Conservation (phyloP, 768 basidiomycete species). For the Suillus alpinus region DNA sequence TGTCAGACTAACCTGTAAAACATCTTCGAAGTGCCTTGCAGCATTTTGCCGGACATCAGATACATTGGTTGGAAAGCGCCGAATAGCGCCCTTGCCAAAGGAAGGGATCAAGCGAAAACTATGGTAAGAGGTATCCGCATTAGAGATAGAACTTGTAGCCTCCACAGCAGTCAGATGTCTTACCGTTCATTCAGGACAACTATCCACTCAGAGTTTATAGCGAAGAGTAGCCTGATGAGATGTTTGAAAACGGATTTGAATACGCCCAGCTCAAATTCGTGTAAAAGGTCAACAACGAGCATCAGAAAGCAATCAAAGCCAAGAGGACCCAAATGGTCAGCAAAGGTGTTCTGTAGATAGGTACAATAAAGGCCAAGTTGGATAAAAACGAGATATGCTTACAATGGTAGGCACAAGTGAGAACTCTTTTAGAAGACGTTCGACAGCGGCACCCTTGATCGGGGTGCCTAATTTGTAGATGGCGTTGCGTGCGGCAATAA, state of each 20-base stretch:
- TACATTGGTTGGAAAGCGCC: slow-evolving; percentile 32
- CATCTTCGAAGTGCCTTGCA: slow-evolving; percentile 41
- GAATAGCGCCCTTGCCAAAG: slow-evolving; percentile 32
- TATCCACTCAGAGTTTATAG: slow-evolving; percentile 10
- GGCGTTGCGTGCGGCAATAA: too few species aligned
- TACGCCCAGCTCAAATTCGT: slow-evolving; percentile 40
- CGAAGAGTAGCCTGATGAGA: slow-evolving; percentile 30
- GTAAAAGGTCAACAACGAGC: slow-evolving; percentile 36
- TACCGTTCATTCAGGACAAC: slow-evolving; percentile 25
- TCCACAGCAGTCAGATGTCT: background rate
- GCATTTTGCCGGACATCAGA: slow-evolving; percentile 35
- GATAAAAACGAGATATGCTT: too few species aligned
- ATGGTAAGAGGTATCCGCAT: background rate
- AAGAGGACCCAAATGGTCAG: too few species aligned
- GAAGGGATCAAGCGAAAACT: slow-evolving; percentile 17
- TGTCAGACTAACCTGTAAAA: slow-evolving; percentile 33
- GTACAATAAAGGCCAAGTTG: too few species aligned
- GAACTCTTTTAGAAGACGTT: too few species aligned
- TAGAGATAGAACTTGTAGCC: background rate
- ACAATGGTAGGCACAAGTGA: too few species aligned
- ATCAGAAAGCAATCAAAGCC: too few species aligned
- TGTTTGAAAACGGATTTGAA: slow-evolving; percentile 39
- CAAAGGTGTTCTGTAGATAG: too few species aligned
- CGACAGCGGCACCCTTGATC: too few species aligned
- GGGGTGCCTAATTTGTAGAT: too few species aligned